phyloP scores from a whole-genome alignment of 225 moss, liverwort and hornwort species.

The Thuidium tamariscinum region DNA sequence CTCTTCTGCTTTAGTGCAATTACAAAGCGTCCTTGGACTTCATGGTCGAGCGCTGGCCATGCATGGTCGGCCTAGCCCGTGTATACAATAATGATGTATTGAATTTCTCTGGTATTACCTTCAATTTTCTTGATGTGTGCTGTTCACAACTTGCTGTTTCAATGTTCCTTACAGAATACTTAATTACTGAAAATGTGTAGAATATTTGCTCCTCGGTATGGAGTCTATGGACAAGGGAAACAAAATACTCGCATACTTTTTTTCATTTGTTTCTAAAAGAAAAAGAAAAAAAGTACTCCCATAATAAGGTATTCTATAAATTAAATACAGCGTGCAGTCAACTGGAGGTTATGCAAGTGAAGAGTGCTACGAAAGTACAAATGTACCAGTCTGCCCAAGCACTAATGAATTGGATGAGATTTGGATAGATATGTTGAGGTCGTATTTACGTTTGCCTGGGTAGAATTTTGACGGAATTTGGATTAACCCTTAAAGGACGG shows the following conservation, averaged over 20 bases:
- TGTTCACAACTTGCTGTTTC: neutral
- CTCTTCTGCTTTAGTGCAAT: neutral
- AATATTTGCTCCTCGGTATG: neutral
- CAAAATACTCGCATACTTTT: too few species aligned
- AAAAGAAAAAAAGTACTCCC: too few species aligned
- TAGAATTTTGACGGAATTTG: too few species aligned
- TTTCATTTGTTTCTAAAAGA: too few species aligned
- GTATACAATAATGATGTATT: neutral
- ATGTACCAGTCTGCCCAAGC: too few species aligned
- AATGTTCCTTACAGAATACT: neutral
- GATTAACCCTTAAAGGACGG: too few species aligned
- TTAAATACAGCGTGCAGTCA: too few species aligned
- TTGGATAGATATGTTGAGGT: neutral
- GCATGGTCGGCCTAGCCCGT: constrained; percentile 19
- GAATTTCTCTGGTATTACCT: neutral
- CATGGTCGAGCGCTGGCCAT: constrained; percentile 20
- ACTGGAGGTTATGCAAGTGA: too few species aligned
- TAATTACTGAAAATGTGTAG: neutral
- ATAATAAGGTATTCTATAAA: too few species aligned
- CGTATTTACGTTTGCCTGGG: too few species aligned
- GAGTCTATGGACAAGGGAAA: neutral
- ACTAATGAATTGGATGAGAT: neutral
- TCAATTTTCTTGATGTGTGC: neutral
- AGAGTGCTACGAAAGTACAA: too few species aligned
- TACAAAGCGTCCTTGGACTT: neutral